Conservation (phyloP, 2,329 filamentous ascomycete species). For the Juglanconis sp. region DNA sequence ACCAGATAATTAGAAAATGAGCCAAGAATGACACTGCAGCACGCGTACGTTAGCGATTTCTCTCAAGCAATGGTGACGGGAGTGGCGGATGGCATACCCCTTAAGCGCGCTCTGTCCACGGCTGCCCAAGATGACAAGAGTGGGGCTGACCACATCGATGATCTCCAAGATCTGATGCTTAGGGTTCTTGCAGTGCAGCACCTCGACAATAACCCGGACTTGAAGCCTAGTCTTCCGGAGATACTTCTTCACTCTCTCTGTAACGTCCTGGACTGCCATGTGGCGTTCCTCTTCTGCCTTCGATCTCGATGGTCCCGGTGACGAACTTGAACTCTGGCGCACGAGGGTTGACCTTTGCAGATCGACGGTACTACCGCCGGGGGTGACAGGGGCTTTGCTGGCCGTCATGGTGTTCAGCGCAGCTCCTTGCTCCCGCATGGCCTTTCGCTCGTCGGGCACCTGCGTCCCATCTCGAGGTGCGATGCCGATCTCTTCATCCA, state of each 20-base stretch:
- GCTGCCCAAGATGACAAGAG: conserved; percentile 88
- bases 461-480: conserved; percentile 45
- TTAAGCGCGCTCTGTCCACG: conserved; percentile 89
- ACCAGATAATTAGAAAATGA: conserved; percentile 98
- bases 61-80: not conserved
- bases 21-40: conserved; percentile 76
- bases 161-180: conserved; percentile 96
- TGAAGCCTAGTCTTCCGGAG: conserved; percentile 89
- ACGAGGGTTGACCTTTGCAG: conserved; percentile 18
- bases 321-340: not conserved
- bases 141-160: conserved; percentile 89
- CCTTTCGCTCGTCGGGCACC: conserved; percentile 69
- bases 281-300: conserved; percentile 75
- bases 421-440: conserved; percentile 71
- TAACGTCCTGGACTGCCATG: conserved; percentile 78
- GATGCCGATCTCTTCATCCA: conserved; percentile 80
- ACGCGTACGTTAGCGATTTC: conserved; percentile 27
- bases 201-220: conserved; percentile 89
- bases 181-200: conserved; percentile 96
- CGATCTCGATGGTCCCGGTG: conserved; percentile 9
- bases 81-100: conserved; percentile 58
- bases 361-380: conserved; percentile 29
- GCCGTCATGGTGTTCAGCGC: conserved; percentile 64
- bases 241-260: conserved; percentile 77
- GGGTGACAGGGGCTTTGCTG: conserved; percentile 31